Evolutionary conservation across 495 filamentous ascomycete genomes (phyloP), one percentile per base, ranked within the genome.

Genomic region (Haplographium delicatum): DNA sequence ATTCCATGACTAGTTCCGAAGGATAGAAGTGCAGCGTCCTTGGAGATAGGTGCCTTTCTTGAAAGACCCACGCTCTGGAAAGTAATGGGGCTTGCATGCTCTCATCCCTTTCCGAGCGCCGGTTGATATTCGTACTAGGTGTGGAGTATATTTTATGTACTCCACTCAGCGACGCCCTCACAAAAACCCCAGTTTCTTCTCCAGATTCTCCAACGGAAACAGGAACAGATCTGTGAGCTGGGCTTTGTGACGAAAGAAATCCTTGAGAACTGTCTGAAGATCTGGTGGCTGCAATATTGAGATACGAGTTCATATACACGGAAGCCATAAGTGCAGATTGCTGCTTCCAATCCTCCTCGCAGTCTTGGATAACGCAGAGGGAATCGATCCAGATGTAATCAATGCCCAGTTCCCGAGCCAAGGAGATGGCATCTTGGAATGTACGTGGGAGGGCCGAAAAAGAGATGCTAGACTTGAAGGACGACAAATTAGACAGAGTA

Each of bases 321-420:
- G 9, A 18, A 26, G 13, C 26, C 51, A 54, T 54, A 18, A 23
- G 9, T 6, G 24, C 10, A 8, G 26, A 16, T 27, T 53, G 9
- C 6, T 35, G 8, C 13, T 28, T n/a, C 50, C 50, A 53, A 27
- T 53, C 50, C 6, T 8, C 31, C 18, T 40, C 23, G 8, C 4
- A 16, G 18, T 53, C 44, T 28, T 53, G 50, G 6, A 52, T 31
- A 16, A 52, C 51, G 44, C 49, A 20, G n/a, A n/a, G n/a, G n/a
- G n/a, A n/a, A n/a, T 31, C 28, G 28, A 31, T 31, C 28, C 28
- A 31, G 6, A 53, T 41, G 22, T 51, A 54, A 9, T 25, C 9
- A 25, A 54, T 39, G 24, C 26, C 34, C 16, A 54, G 19, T 11
- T n/a, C 13, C n/a, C 27, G 31, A 7, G 44, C 23, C 13, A 54